A percentile compares a stretch with the other conserved stretches of the same genome.
Evolutionary conservation across 2,329 filamentous ascomycete genomes (phyloP).

Genomic region (Penicillium decumbens): DNA sequence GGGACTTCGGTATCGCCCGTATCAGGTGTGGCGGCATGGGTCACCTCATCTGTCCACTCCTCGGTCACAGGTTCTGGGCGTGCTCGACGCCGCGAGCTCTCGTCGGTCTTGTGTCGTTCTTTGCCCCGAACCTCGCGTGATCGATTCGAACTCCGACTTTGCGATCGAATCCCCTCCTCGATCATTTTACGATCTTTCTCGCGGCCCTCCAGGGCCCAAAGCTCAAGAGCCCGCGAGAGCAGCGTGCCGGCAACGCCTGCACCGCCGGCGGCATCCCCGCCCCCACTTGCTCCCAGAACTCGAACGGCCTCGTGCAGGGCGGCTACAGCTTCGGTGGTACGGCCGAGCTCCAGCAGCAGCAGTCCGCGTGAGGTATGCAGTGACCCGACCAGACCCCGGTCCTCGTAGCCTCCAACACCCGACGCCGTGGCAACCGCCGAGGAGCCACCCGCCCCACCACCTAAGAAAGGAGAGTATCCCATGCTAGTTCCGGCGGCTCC

Average conservation of each 20-base stretch:
- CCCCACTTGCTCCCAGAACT: slow-evolving; percentile 43
- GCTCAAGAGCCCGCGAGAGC: slow-evolving; percentile 43
- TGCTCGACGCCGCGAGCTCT: slow-evolving; percentile 22
- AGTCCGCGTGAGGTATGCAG: slow-evolving; percentile 61
- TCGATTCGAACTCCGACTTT: slow-evolving; percentile 20
- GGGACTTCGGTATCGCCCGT: slow-evolving; percentile 15
- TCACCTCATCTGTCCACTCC: slow-evolving; percentile 38
- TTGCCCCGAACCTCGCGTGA: slow-evolving; percentile 30
- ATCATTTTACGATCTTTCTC: slow-evolving; percentile 20
- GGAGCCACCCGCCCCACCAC: slow-evolving; percentile 34
- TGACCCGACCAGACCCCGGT: slow-evolving; percentile 44
- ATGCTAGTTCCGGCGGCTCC: slow-evolving; percentile 70
- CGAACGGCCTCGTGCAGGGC: slow-evolving; percentile 70
- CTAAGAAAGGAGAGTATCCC: slow-evolving; percentile 65
- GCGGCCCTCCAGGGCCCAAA: slow-evolving; percentile 43
- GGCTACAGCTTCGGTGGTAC: slow-evolving; percentile 70
- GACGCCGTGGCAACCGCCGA: slow-evolving; percentile 34
- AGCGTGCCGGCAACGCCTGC: slow-evolving; percentile 46
- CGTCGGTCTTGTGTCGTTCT: slow-evolving; percentile 13
- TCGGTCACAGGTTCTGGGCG: slow-evolving; percentile 24
- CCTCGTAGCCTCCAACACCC: slow-evolving; percentile 46
- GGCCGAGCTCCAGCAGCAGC: slow-evolving; percentile 71
- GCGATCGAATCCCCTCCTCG: slow-evolving; percentile 14
- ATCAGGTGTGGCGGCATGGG: slow-evolving; percentile 24
- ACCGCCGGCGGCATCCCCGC: slow-evolving; percentile 45